Percentiles rank a stretch among this genome's conserved stretches.
phyloP scores from a whole-genome alignment of 192 early-diverging fungal genomes.

The Entrophospora sp. region DNA sequence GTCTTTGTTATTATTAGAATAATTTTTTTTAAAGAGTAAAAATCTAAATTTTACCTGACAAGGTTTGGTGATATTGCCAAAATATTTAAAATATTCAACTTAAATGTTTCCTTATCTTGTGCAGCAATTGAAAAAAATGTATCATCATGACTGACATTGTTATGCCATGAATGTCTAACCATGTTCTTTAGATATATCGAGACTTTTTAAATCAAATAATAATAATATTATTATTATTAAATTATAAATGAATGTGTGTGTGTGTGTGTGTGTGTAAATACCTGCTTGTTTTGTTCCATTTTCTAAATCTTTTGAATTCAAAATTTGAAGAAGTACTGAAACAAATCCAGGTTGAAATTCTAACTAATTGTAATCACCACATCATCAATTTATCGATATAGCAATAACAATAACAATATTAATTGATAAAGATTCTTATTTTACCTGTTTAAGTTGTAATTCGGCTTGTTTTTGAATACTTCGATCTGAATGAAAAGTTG shows the following conservation, averaged over 20 bases:
- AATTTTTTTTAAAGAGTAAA: too few species aligned
- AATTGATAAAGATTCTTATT: too few species aligned
- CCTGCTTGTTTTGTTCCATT: constrained; percentile 49
- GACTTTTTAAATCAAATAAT: constrained; percentile 25
- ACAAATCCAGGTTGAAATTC: not conserved
- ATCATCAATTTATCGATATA: too few species aligned
- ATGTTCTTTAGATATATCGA: constrained; percentile 91
- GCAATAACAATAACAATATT: too few species aligned
- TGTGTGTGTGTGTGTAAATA: constrained; percentile 23
- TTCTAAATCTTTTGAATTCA: constrained; percentile 46
- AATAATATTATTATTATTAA: too few species aligned
- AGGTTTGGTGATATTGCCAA: constrained; percentile 44
- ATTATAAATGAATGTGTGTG: too few species aligned
- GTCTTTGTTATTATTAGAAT: too few species aligned
- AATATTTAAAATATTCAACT: constrained; percentile 12
- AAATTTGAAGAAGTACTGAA: constrained; percentile 34
- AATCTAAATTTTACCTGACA: constrained; percentile 66
- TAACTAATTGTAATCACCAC: not conserved
- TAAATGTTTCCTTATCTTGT: constrained; percentile 2
- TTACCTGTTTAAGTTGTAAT: too few species aligned
- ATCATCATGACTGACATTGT: constrained; percentile 20
- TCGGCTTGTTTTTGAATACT: too few species aligned
- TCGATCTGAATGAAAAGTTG: too few species aligned
- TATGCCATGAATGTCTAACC: constrained; percentile 60
- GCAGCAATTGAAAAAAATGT: not conserved